Evolutionary conservation across 495 filamentous ascomycete genomes (phyloP).

Genomic region (Cercophora scortea): DNA sequence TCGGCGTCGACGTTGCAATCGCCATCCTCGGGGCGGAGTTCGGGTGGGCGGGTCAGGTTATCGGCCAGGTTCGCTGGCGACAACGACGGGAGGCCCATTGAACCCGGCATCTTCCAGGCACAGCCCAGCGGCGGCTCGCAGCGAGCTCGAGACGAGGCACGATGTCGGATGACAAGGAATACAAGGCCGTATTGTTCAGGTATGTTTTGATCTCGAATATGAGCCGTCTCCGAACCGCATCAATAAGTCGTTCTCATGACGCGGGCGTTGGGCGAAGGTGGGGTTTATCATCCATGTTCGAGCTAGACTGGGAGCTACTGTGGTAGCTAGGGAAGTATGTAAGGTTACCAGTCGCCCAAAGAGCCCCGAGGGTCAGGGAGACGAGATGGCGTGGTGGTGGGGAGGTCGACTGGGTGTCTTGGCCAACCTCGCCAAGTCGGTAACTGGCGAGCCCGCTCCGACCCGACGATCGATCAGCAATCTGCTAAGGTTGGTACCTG

Average conservation of each 20-base stretch:
- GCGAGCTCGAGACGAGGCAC: conserved; percentile 5
- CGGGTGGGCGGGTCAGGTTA: conserved; percentile 14
- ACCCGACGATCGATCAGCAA: neutral
- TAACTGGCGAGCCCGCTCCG: neutral
- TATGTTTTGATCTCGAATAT: neutral
- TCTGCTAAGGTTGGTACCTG: too few relatives aligned
- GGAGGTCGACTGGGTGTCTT: conserved; percentile 5
- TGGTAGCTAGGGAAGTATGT: neutral
- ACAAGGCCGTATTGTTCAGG: neutral
- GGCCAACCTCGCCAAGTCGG: conserved; percentile 14
- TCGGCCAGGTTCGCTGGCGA: conserved; percentile 4
- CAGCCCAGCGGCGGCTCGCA: neutral
- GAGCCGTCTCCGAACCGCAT: neutral
- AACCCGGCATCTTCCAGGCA: neutral
- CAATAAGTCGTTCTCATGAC: neutral
- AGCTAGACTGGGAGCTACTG: neutral
- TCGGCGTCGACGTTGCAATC: too few relatives aligned
- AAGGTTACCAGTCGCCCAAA: neutral
- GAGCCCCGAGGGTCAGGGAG: neutral
- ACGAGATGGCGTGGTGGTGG: neutral
- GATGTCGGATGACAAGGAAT: neutral
- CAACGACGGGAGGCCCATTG: conserved; percentile 10
- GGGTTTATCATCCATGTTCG: neutral
- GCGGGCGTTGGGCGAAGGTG: neutral
- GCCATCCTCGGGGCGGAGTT: conserved; percentile 12